These are phyloP conservation scores for Friedmanniomyces simplex DNA, from an alignment of 495 filamentous ascomycete species.

Conservation along the genomic window DNA sequence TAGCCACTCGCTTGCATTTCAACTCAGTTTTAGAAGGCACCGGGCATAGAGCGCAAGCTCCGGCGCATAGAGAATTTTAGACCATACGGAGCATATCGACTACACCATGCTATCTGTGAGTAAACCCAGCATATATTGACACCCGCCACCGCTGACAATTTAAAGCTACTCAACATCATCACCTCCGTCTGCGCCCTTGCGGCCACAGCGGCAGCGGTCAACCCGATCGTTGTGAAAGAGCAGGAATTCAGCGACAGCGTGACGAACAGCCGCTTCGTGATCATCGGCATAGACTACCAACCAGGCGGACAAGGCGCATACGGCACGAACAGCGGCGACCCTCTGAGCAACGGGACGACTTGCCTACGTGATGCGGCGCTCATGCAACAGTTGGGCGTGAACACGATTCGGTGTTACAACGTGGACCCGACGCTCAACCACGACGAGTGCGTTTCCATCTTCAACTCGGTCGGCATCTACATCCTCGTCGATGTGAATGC, in stretches of 20 bases:
- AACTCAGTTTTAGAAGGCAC: neutral
- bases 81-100: too few relatives aligned
- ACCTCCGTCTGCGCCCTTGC: slow-evolving; percentile 23
- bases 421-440: slow-evolving; percentile 74
- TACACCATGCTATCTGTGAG: neutral
- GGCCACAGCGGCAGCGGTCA: slow-evolving; percentile 54
- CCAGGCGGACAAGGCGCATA: slow-evolving; percentile 82
- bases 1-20: neutral
- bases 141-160: neutral
- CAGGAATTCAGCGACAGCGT: slow-evolving; percentile 74
- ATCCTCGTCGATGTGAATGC: slow-evolving; percentile 72
- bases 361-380: slow-evolving; percentile 88
- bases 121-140: neutral
- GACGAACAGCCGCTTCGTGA: slow-evolving; percentile 71
- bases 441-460: slow-evolving; percentile 80
- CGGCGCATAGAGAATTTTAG: neutral
- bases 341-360: slow-evolving; percentile 59
- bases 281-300: slow-evolving; percentile 90
- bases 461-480: slow-evolving; percentile 61
- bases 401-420: slow-evolving; percentile 93
- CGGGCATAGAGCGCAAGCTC: neutral
- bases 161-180: slow-evolving; percentile 3
- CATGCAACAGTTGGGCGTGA: slow-evolving; percentile 74
- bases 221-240: slow-evolving; percentile 60
- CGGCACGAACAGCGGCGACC: slow-evolving; percentile 52